These are phyloP conservation scores for Gymnopilus dilepis DNA, from an alignment of 768 basidiomycete species.

Conservation along the genomic window DNA sequence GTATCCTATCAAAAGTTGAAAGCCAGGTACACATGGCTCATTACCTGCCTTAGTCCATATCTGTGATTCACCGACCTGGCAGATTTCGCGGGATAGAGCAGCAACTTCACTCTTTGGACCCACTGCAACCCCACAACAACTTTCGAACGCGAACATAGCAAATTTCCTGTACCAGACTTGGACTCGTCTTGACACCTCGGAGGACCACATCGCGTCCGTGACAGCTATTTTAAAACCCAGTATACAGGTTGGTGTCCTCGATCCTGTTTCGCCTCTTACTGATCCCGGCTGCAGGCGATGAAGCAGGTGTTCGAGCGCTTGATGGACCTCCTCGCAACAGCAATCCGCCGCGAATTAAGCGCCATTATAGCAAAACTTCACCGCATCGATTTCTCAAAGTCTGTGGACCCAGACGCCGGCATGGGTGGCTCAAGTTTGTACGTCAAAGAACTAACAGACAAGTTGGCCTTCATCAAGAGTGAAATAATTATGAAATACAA, in stretches of 20 bases:
- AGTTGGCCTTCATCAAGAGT: constrained; percentile 78
- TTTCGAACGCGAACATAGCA: constrained; percentile 76
- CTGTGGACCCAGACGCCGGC: constrained; percentile 66
- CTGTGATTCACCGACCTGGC: too few relatives aligned
- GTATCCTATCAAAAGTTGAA: constrained; percentile 66
- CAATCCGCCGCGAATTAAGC: constrained; percentile 81
- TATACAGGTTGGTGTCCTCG: constrained; percentile 58
- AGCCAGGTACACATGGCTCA: constrained; percentile 61
- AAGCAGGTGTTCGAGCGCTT: constrained; percentile 57
- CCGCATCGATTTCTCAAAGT: constrained; percentile 79
- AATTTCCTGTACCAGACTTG: constrained; percentile 83
- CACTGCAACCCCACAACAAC: constrained; percentile 77
- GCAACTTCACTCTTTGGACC: constrained; percentile 79
- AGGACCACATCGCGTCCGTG: constrained; percentile 70
- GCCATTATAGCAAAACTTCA: constrained; percentile 85
- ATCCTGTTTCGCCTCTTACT: neutral
- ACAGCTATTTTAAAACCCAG: constrained; percentile 57
- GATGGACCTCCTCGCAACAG: constrained; percentile 63
- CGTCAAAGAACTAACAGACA: constrained; percentile 92
- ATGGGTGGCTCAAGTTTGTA: constrained; percentile 80
- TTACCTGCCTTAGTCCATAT: too few relatives aligned
- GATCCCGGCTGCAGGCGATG: constrained; percentile 47
- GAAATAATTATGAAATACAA: constrained; percentile 76
- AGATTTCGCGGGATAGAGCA: constrained; percentile 67
- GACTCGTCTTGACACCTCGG: constrained; percentile 66